These are phyloP conservation scores for Osmanthus fragrans DNA, from an alignment of 257 asterid species.

Conservation along the genomic window DNA sequence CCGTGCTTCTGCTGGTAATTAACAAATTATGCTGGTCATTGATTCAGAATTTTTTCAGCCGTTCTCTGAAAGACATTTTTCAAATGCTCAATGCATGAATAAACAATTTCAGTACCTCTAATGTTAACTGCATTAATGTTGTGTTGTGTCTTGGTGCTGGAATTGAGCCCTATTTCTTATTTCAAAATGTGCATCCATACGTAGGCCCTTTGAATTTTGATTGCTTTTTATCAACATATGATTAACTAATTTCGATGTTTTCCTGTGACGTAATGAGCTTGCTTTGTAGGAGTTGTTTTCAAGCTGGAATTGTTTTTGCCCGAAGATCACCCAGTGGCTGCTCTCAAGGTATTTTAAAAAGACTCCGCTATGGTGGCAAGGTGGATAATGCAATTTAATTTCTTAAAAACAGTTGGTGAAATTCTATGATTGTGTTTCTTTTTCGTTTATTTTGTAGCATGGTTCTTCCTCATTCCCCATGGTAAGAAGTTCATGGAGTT, in stretches of 20 bases:
- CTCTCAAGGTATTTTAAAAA: conserved; percentile 70
- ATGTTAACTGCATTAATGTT: background rate
- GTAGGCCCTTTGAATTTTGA: background rate
- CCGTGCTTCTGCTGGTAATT: background rate
- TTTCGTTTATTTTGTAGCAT: background rate
- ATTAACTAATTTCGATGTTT: background rate
- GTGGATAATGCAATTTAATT: background rate
- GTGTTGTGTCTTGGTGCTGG: conserved; percentile 8
- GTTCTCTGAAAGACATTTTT: background rate
- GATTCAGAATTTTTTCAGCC: background rate
- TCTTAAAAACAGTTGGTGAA: no score
- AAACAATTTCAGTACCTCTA: no score
- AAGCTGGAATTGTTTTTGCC: conserved; percentile 95
- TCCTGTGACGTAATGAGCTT: conserved; percentile 6
- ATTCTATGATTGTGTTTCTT: no score
- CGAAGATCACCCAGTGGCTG: conserved; percentile 99
- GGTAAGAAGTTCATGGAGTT: background rate
- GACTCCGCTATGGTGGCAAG: background rate
- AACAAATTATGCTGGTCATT: background rate
- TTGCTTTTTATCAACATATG: background rate
- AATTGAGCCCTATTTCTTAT: background rate
- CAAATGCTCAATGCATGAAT: background rate
- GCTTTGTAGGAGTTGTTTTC: conserved; percentile 81
- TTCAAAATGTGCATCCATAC: background rate
- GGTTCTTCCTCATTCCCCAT: background rate